Evolutionary conservation across 2,329 filamentous ascomycete species (phyloP).

Genomic region (Magnaporthales sp.): DNA sequence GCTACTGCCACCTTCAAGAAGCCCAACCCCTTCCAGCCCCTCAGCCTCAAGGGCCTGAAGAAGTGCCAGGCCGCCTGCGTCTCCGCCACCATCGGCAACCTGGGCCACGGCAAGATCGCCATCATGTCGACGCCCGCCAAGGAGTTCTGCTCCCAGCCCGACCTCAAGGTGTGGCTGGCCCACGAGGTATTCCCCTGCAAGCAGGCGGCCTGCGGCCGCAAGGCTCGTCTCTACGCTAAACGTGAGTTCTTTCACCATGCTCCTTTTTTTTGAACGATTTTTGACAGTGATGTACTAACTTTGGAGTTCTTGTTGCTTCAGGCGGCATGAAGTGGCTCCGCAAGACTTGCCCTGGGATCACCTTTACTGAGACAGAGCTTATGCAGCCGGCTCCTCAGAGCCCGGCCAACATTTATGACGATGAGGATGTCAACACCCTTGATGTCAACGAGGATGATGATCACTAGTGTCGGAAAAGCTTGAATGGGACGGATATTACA

Average conservation of each 20-base stretch:
- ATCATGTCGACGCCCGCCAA: neutral
- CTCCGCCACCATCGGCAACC: neutral
- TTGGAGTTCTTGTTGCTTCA: neutral
- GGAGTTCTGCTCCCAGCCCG: neutral
- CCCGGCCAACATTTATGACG: neutral
- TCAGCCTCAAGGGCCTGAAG: neutral
- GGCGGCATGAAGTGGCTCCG: neutral
- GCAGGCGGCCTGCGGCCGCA: neutral
- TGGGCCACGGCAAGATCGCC: neutral
- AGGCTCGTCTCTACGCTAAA: neutral
- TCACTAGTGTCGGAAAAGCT: no score
- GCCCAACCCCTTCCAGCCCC: neutral
- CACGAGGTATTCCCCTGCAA: neutral
- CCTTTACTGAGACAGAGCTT: neutral
- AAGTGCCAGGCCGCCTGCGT: neutral
- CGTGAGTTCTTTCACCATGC: neutral
- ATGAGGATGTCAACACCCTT: neutral
- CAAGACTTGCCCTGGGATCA: neutral
- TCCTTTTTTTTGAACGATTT: neutral
- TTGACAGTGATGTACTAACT: neutral
- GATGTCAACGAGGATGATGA: neutral
- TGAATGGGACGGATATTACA: no score
- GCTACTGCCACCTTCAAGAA: neutral
- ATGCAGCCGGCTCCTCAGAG: neutral
- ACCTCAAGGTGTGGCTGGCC: neutral